These are phyloP conservation scores for Lasiosphaeriaceae sp. DNA, from an alignment of 495 filamentous ascomycete species.

Conservation along the genomic window DNA sequence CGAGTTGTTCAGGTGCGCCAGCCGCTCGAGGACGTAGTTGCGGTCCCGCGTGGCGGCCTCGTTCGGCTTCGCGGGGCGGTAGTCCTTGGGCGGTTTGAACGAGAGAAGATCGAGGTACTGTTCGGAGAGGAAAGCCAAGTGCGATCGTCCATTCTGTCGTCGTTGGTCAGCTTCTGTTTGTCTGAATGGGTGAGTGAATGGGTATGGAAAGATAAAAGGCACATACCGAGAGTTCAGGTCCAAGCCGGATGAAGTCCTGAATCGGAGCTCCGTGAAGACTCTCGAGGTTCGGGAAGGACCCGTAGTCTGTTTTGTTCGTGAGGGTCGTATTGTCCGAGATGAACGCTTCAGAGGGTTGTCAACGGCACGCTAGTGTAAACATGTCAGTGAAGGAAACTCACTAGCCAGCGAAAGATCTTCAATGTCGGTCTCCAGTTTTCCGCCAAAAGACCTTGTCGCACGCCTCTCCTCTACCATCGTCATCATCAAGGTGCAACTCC, in stretches of 20 bases:
- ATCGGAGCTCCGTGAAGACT: slow-evolving; percentile 28
- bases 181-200: no score
- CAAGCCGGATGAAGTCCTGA: slow-evolving; percentile 37
- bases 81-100: slow-evolving; percentile 40
- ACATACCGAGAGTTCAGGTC: slow-evolving; percentile 45
- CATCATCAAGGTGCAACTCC: slow-evolving; percentile 41
- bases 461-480: slow-evolving; percentile 44
- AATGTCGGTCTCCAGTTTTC: slow-evolving; percentile 34
- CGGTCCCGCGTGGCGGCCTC: slow-evolving; percentile 33
- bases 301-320: slow-evolving; percentile 42
- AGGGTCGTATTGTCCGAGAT: slow-evolving; percentile 27
- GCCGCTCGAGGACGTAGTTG: slow-evolving; percentile 28
- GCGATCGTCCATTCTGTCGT: slow-evolving; percentile 35
- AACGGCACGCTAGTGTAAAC: slow-evolving; percentile 8
- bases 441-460: slow-evolving; percentile 32
- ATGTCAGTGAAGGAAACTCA: slow-evolving; percentile 34
- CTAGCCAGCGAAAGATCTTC: slow-evolving; percentile 32
- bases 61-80: slow-evolving; percentile 32
- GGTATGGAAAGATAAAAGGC: neutral
- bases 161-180: slow-evolving; percentile 2
- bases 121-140: slow-evolving; percentile 39
- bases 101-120: slow-evolving; percentile 39
- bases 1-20: slow-evolving; percentile 26
- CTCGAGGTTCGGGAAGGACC: slow-evolving; percentile 39
- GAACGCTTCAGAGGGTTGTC: slow-evolving; percentile 20